These are phyloP conservation scores for Cutaneotrichosporon cyanovorans DNA, from an alignment of 1,284 basidiomycete genomes.

Conservation along the genomic window DNA sequence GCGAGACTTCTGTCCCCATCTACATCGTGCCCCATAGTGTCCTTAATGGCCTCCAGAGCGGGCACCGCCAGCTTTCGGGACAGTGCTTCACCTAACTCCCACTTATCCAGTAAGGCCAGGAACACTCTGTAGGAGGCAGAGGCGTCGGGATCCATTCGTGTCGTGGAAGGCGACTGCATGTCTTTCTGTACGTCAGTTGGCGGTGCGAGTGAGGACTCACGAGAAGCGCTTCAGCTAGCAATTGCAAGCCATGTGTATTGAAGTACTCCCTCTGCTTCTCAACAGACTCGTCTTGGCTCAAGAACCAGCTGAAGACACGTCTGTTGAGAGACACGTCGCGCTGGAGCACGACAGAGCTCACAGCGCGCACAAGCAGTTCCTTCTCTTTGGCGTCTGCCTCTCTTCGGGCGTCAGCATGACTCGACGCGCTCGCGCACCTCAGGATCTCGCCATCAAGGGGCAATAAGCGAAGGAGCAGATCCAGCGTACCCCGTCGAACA, in stretches of 20 bases:
- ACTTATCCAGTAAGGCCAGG: slow-evolving; percentile 89
- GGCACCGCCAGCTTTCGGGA: slow-evolving; percentile 74
- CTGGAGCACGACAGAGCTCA: slow-evolving; percentile 74
- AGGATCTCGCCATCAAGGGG: slow-evolving; percentile 64
- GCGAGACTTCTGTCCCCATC: slow-evolving; percentile 70
- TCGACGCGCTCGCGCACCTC: slow-evolving; percentile 42
- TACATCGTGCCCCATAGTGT: neutral
- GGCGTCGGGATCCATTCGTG: slow-evolving; percentile 61
- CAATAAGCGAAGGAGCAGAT: slow-evolving; percentile 68
- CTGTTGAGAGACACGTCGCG: slow-evolving; percentile 89
- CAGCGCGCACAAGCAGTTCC: slow-evolving; percentile 67
- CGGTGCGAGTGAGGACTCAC: slow-evolving; percentile 43
- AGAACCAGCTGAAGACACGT: slow-evolving; percentile 84
- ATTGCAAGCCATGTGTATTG: slow-evolving; percentile 58
- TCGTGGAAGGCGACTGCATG: slow-evolving; percentile 41
- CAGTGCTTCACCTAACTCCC: slow-evolving; percentile 81
- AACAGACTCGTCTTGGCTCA: slow-evolving; percentile 70
- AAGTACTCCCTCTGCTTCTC: slow-evolving; percentile 67
- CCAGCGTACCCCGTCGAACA: slow-evolving; percentile 71
- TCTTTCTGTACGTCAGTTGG: slow-evolving; percentile 61
- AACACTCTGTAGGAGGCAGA: slow-evolving; percentile 87
- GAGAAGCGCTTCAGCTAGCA: slow-evolving; percentile 62
- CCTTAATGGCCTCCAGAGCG: slow-evolving; percentile 41
- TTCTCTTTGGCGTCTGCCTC: slow-evolving; percentile 57
- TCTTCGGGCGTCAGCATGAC: slow-evolving; percentile 15